phyloP scores from a whole-genome alignment of 2,329 filamentous ascomycete genomes.

The Diaporthe ampelina region DNA sequence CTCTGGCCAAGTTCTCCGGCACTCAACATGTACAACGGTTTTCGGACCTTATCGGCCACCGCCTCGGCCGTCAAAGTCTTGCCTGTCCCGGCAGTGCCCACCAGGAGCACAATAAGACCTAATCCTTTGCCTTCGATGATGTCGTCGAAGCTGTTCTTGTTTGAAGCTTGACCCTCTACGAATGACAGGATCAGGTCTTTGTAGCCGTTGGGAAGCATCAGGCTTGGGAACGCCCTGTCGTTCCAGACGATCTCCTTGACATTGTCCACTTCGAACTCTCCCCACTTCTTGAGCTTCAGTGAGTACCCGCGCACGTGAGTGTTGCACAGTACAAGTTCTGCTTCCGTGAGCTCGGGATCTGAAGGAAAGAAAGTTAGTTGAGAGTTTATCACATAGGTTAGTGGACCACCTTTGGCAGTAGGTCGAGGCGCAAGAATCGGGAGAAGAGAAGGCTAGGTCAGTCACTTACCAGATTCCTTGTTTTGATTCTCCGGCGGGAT shows the following conservation, averaged over 20 bases:
- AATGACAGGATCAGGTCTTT: background rate
- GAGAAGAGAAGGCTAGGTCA: too few species aligned
- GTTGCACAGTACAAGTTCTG: background rate
- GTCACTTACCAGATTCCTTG: too few species aligned
- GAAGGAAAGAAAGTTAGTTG: too few species aligned
- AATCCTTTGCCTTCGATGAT: constrained; percentile 53
- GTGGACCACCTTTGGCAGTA: too few species aligned
- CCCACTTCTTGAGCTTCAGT: background rate
- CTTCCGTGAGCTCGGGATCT: background rate
- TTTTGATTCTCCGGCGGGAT: too few species aligned
- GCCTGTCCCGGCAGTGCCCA: constrained; percentile 52
- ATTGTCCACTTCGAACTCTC: background rate
- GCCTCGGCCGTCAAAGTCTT: constrained; percentile 54
- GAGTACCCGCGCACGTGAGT: background rate
- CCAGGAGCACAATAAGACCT: constrained; percentile 52
- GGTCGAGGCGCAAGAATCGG: too few species aligned
- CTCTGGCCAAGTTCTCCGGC: constrained; percentile 13
- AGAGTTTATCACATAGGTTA: too few species aligned
- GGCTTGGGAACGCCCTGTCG: background rate
- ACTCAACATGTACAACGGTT: background rate
- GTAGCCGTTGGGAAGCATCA: background rate
- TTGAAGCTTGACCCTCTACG: background rate
- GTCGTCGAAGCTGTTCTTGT: constrained; percentile 47
- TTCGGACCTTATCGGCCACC: background rate
- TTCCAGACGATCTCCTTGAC: background rate